Base-by-base conservation (phyloP, 1,284 basidiomycete genomes). In the Agroathelia rolfsii region DNA sequence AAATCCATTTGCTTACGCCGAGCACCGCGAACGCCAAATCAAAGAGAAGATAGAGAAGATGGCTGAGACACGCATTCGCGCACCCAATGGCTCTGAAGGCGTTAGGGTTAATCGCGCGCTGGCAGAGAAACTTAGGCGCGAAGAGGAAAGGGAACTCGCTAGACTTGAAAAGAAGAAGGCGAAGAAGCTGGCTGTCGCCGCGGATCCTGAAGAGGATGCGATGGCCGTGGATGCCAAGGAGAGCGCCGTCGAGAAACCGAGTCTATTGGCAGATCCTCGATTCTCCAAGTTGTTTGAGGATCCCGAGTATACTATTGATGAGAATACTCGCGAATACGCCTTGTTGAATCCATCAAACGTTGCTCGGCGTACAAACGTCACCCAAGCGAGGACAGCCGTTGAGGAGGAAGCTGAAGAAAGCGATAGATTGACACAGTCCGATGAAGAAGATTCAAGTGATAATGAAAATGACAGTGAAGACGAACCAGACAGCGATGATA, bases 1-100 rank as follows among this genome's bases (percentile, higher is more conserved):
- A 40, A 96, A 98, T 61, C 95, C 95, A 0, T 94, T 90, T 51
- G 89, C 82, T 3, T 97, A 97, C 52, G 80, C 79, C 31, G 95
- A 98, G 51, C 82, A 96, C 54, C 80, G 90, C 43, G 92, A 96
- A 53, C 78, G 79, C 45, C 60, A 87, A 44, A 73, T 98, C 36
- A 72, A 77, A 38, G 81, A 89, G 49, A 90, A 90, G 55, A 74
- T 99, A 58, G 89, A 94, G 41, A 88, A 92, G 55, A 73, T 95
- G 62, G 78, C 89, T 3, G 92, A 98, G 57, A 85, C 76, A 14
- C 74, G 95, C 22, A 98, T 99, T 53, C 76, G 94, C 24, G 62
- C 83, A 21, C 75, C 73, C 55, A 84, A 84, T 52, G 67, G 75
- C 39, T 56, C 56, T 20, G 36, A 32, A 24, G 61, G 62, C 37